Evolutionary conservation across 2,329 filamentous ascomycete species (phyloP), one percentile per base, ranked within the genome.

Genomic region (Ambrosiella beaveri): DNA sequence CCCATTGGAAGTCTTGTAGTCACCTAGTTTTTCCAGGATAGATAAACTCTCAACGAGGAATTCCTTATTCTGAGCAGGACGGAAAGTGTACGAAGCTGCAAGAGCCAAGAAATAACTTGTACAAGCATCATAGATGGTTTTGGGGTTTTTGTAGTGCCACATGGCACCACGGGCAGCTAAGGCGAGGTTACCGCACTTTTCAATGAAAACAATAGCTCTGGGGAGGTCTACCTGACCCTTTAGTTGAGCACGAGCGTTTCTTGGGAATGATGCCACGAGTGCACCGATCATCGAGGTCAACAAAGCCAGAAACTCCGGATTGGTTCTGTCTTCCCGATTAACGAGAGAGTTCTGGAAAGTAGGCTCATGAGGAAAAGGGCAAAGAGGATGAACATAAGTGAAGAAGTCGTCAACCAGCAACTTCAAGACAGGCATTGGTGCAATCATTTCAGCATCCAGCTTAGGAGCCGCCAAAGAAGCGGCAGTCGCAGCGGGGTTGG

Each of bases 351-450:
- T 77, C 19, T 85, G 78, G 67, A 90, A 89, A 3, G 84, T 85
- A 0, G 85, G 84, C 66, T 89, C 84, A 67, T 90, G 86, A 0
- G 86, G 86, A 59, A 90, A 89, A 0, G 86, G 86, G 59, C 79
- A 80, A 7, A 90, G 75, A 1, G 86, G 86, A 64, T 89, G 84
- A 57, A 89, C 84, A 66, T 88, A 88, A 15, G 83, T 88, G 70
- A 89, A 90, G 74, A 87, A 90, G 70, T 90, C 86, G 67, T 89
- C 84, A 59, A 90, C 78, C 13, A 89, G 74, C 1, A 84, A 75
- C 64, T 84, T 77, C 56, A 90, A 71, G 9, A 84, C 80, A 7
- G 79, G 77, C 68, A 84, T 74, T 0, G 85, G 82, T 45, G 84
- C 85, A 61, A 90, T 88, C 1, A 78, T 74, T 65, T 90, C 86